phyloP scores from a whole-genome alignment of 176 grass and related monocot species.

The Carex pumila region DNA sequence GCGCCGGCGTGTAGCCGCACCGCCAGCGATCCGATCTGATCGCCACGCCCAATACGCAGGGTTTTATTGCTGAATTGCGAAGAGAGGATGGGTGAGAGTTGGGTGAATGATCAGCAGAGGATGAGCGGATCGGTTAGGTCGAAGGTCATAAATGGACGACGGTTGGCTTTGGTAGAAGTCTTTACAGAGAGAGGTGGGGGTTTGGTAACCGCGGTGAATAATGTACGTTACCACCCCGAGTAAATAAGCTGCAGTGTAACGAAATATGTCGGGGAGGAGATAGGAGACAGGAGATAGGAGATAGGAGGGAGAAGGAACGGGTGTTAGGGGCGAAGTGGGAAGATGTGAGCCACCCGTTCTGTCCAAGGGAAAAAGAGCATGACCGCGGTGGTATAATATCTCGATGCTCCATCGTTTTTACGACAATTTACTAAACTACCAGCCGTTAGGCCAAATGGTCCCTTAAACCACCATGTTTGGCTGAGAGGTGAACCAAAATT shows the following conservation, averaged over 20 bases:
- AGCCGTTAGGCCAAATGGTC: neutral
- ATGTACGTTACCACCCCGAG: neutral
- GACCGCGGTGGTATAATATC: neutral
- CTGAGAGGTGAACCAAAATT: too few species aligned
- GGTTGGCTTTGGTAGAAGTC: neutral
- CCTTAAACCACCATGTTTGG: neutral
- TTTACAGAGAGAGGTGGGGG: conserved; percentile 7
- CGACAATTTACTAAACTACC: neutral
- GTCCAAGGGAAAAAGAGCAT: conserved; percentile 14
- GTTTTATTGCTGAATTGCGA: neutral
- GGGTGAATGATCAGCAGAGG: neutral
- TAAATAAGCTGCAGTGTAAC: neutral
- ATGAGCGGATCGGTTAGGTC: conserved; percentile 17
- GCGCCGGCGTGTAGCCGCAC: conserved; percentile 29
- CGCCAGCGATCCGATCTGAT: conserved; percentile 46
- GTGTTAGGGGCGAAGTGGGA: neutral
- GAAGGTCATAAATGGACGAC: conserved; percentile 5
- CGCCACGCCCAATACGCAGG: neutral
- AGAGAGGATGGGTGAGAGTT: neutral
- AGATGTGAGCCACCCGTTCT: conserved; percentile 24
- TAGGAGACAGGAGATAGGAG: too few species aligned
- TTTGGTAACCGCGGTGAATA: conserved; percentile 11
- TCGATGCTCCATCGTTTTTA: neutral
- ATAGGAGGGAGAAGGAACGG: neutral
- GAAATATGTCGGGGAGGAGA: neutral